Evolutionary conservation across 768 basidiomycete species (phyloP), one percentile per base, ranked within the genome.

Genomic region (Lactarius indigo): DNA sequence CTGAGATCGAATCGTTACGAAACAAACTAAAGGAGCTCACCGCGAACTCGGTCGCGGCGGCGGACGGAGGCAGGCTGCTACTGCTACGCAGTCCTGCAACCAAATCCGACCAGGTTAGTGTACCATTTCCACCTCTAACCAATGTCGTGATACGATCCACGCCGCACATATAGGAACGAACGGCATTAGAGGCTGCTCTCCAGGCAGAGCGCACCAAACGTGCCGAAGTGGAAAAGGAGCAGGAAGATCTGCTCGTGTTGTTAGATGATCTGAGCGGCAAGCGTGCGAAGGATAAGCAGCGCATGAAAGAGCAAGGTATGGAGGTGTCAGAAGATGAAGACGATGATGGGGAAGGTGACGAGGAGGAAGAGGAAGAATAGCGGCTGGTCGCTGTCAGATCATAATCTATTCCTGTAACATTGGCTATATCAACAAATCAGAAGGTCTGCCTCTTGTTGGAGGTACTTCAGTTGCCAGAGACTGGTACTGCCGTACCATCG

Each of bases 261-360:
- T 80, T 99, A 4, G 97, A 98, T 73, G 97, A 98, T 78, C 80
- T 97, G 68, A 91, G 87, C 55, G 84, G 80, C 69, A 99, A 99
- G 78, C 82, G 96, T 61, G 85, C 84, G 78, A 81, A 80, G 70
- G 97, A 98, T 74, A 98, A 98, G 79, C 82, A 76, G 57, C 81
- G 83, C 70, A 84, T 99, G 80, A 81, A 83, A 73, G 85, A 84
- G 64, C 85, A 84, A 12, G 91, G 91, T 0, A 64, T 93, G 75
- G 95, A 95, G 39, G 96, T 98, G 2, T 95, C 92, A 0, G 96
- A 98, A 72, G 96, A 95, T 65, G 97, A 95, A 64, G 92, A 78
- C 0, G 94, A 90, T 4, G 91, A 86, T 0, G 89, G 84, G 0
- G 89, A 85, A 0, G 84, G 79, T 0, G 84, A 78, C 0, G 78